Base-by-base conservation (phyloP, 2,329 filamentous ascomycete species). In the Stachybotrys chartarum region DNA sequence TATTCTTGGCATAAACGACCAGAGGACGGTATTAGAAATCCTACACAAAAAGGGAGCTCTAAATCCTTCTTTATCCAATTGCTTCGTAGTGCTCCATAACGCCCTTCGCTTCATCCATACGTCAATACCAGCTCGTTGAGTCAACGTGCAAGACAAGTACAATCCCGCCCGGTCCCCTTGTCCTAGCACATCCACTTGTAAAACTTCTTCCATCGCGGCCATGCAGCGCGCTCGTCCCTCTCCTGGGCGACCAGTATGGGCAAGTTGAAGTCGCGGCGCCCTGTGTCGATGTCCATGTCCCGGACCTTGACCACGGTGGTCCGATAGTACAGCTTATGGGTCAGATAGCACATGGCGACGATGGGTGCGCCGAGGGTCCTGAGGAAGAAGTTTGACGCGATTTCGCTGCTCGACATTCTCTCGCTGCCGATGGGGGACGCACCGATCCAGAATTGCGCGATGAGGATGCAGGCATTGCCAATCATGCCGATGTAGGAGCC, bases 371-470 rank as follows among this genome's bases (percentile, higher is more conserved):
- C 86, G 59, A 90, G 77, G 68, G 87, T 91, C 58, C 82, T 79
- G 57, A 86, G 73, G 71, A 96, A 96, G 72, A 93, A 95, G 60
- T 78, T 84, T 59, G 82, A 70, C 0, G 82, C 81, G 46, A 84
- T 74, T 7, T 77, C 68, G 1, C 64, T 48, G 5, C 74, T 59
- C 0, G 75, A 75, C 69, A 76, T 75, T 0, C 71, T 54, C 5
- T 65, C 63, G 65, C 81, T 86, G 30, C 76, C 81, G 51, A 93
- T 79, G 5, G 92, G 91, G 67, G 85, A 91, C 5, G 89, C 85
- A 31, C 88, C 90, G 52, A 88, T 86, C 89, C 91, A 97, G 75
- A 96, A 93, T 69, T 97, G 91, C 1, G 89, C 90, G 50, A 88
- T 68, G 31, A 97, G 79, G 32, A 96, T 85, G 45, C 93, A 72